Evolutionary conservation across 1,284 basidiomycete species (phyloP), one percentile per base, ranked within the genome.

Genomic region (Cryptococcus hybrid): DNA sequence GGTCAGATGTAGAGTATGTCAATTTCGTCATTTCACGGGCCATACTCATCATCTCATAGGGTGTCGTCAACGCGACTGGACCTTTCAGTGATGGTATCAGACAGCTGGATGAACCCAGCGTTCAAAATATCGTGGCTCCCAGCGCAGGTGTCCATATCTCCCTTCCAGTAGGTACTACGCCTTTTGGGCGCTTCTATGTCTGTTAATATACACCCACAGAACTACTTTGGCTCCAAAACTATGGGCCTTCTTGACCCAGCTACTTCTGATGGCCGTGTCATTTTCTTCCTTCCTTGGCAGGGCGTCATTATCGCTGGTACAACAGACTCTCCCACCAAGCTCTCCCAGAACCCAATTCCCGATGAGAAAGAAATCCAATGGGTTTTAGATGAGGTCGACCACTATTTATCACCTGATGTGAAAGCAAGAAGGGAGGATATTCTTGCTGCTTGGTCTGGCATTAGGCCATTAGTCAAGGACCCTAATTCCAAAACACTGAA

Each of bases 271-370:
- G 95, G 95, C 1, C 88, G 95, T 47, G 94, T 99, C 60, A 95
- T 98, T 74, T 99, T 98, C 84, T 97, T 98, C 85, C 84, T 99
- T 18, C 95, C 95, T 0, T 99, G 95, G 95, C 89, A 97, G 80
- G 95, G 95, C 24, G 92, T 90, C 79, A 94, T 93, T 50, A 95
- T 99, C 62, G 95, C 95, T 3, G 95, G 94, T 35, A 98, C 95
- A 5, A 99, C 95, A 18, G 95, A 99, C 77, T 84, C 89, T 0
- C 88, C 91, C 0, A 86, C 89, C 0, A 78, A 79, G 3, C 89
- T 97, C 57, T 84, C 85, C 54, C 83, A 86, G 51, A 87, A 95
- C 68, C 94, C 95, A 3, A 81, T 84, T 8, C 92, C 94, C 2
- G 82, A 84, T 47, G 95, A 98, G 79, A 90, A 96, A 68, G 95